Evolutionary conservation across 306 rosid genomes (phyloP).

Genomic region (Carpinus viminea): DNA sequence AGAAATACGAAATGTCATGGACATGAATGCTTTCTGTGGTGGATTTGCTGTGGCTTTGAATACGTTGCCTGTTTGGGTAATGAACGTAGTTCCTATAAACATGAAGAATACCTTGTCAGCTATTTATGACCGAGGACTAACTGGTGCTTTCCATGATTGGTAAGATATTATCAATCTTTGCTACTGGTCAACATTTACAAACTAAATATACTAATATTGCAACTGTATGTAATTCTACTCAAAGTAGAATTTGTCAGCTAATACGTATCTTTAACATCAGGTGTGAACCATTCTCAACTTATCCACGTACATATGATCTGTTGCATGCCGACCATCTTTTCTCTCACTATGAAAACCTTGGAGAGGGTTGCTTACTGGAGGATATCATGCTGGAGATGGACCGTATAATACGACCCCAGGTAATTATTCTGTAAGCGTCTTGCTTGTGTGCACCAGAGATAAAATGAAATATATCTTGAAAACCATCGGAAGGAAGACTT

Average conservation of each 20-base stretch:
- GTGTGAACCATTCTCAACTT: constrained; percentile 94
- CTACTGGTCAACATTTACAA: neutral
- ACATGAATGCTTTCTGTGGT: constrained; percentile 82
- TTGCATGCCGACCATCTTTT: constrained; percentile 78
- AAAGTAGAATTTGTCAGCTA: constrained; percentile 21
- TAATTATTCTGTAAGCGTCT: constrained; percentile 27
- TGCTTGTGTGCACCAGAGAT: neutral
- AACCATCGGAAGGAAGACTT: neutral
- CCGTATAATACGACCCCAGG: constrained; percentile 84
- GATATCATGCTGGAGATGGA: constrained; percentile 96
- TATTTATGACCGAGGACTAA: constrained; percentile 74
- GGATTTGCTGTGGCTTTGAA: constrained; percentile 79
- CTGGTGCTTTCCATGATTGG: constrained; percentile 91
- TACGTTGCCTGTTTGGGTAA: constrained; percentile 68
- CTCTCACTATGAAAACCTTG: constrained; percentile 59
- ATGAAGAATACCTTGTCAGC: constrained; percentile 79
- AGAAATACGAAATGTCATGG: constrained; percentile 88
- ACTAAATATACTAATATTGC: neutral
- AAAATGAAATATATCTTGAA: constrained; percentile 3
- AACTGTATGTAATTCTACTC: neutral
- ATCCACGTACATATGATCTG: constrained; percentile 87
- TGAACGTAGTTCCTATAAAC: constrained; percentile 81
- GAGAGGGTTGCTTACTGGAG: constrained; percentile 67
- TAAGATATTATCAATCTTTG: constrained; percentile 29
- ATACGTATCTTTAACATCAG: constrained; percentile 42